A percentile compares a stretch with the other conserved stretches of the same genome.
Conservation (phyloP, 2,329 filamentous ascomycete genomes). For the Colletotrichum sp. region DNA sequence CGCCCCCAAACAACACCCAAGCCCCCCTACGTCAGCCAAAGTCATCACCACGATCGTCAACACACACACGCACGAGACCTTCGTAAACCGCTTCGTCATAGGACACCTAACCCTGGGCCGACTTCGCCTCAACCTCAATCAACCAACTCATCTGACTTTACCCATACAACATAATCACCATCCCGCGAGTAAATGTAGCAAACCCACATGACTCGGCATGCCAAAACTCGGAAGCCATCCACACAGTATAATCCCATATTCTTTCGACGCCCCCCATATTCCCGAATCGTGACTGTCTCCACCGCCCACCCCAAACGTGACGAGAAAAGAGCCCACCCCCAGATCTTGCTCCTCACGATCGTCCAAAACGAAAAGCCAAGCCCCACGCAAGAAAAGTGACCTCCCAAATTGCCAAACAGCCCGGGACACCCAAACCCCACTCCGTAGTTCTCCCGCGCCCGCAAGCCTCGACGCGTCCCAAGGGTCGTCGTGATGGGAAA, state of each 20-base stretch:
- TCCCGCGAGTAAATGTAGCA: background rate
- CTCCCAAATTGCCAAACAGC: background rate
- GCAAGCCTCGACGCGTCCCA: background rate
- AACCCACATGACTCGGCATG: background rate
- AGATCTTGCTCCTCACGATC: background rate
- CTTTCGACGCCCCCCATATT: background rate
- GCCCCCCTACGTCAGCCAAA: background rate
- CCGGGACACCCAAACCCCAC: background rate
- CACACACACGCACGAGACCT: background rate
- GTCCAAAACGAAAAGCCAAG: background rate
- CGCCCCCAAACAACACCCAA: background rate
- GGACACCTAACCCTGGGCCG: background rate
- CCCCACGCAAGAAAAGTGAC: background rate
- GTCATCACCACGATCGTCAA: background rate
- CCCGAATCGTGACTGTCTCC: background rate
- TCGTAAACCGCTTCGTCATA: background rate
- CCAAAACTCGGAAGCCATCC: background rate
- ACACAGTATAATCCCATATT: background rate
- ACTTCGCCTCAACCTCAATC: background rate
- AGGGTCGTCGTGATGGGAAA: background rate
- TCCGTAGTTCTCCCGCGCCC: background rate
- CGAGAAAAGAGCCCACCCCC: background rate
- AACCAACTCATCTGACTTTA: background rate
- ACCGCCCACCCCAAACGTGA: background rate
- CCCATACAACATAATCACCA: background rate